Conservation (phyloP, 139 green algal species). For the Closterium sp. region DNA sequence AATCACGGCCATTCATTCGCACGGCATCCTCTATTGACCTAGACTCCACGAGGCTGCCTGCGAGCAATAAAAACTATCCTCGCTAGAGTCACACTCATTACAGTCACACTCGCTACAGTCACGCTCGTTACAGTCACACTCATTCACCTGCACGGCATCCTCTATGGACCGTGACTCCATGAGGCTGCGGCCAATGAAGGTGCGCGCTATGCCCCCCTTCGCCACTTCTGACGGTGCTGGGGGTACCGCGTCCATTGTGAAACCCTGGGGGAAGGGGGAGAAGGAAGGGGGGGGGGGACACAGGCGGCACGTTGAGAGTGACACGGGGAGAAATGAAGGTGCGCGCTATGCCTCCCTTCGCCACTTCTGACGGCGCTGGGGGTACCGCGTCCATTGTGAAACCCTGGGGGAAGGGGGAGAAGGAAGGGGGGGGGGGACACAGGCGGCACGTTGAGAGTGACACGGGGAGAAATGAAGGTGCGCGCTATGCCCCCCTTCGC, state of each 20-base stretch:
- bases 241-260: not conserved
- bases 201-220: conserved; percentile 19
- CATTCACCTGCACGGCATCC: conserved; percentile 35
- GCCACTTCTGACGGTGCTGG: conserved; percentile 12
- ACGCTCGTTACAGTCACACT: not conserved
- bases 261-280: not conserved
- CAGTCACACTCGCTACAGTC: not conserved
- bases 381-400: not conserved
- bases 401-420: not conserved
- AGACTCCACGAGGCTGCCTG: too few relatives aligned
- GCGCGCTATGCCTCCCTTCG: conserved; percentile 13
- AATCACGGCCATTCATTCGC: too few relatives aligned
- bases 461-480: conserved; percentile 41
- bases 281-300: too few relatives aligned
- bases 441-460: too few relatives aligned
- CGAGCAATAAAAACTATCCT: too few relatives aligned
- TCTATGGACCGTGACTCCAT: conserved; percentile 25
- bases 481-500: not conserved
- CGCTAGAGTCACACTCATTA: too few relatives aligned
- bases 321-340: not conserved
- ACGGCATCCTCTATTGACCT: too few relatives aligned
- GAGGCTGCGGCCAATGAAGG: conserved; percentile 45
- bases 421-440: too few relatives aligned
- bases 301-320: conserved; percentile 1
- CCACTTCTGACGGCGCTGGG: conserved; percentile 11